Percentiles rank a stretch among this genome's conserved stretches.
These are phyloP conservation scores for Xerocomus nothofagi DNA, from an alignment of 1,284 basidiomycete genomes.

Conservation along the genomic window DNA sequence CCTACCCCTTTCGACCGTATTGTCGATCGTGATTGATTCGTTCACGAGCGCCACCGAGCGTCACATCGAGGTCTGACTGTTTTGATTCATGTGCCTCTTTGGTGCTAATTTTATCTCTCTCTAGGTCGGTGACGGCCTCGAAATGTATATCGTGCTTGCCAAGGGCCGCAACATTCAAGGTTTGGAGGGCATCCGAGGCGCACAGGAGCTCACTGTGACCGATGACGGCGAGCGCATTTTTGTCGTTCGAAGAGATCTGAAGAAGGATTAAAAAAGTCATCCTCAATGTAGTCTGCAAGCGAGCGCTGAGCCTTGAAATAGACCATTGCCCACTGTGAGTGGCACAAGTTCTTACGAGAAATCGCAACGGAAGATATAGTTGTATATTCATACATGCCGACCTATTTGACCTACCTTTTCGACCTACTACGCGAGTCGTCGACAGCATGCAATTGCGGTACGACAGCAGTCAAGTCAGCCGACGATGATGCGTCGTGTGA, in stretches of 20 bases:
- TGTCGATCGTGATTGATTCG: constrained; percentile 88
- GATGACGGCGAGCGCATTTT: constrained; percentile 72
- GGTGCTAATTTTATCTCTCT: constrained; percentile 14
- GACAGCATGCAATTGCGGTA: no score
- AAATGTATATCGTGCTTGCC: constrained; percentile 84
- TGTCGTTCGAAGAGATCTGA: constrained; percentile 69
- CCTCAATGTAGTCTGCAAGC: neutral
- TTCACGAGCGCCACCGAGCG: constrained; percentile 93
- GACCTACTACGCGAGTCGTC: neutral
- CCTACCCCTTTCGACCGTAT: constrained; percentile 76
- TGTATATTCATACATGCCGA: constrained; percentile 1
- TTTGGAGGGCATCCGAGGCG: constrained; percentile 55
- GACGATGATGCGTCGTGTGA: neutral
- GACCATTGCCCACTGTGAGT: neutral
- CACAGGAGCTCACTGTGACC: constrained; percentile 60
- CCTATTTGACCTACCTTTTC: neutral
- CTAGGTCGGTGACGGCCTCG: constrained; percentile 92
- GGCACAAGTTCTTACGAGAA: neutral
- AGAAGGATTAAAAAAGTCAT: constrained; percentile 52
- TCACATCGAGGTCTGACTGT: constrained; percentile 80
- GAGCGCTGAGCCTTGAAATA: neutral
- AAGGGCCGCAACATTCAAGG: constrained; percentile 64
- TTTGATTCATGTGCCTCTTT: constrained; percentile 3
- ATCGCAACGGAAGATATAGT: neutral
- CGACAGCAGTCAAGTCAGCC: no score